Percentiles rank a stretch among this genome's conserved stretches.
These are phyloP conservation scores for Abortiporus biennis DNA, from an alignment of 1,284 basidiomycete genomes.

Conservation along the genomic window DNA sequence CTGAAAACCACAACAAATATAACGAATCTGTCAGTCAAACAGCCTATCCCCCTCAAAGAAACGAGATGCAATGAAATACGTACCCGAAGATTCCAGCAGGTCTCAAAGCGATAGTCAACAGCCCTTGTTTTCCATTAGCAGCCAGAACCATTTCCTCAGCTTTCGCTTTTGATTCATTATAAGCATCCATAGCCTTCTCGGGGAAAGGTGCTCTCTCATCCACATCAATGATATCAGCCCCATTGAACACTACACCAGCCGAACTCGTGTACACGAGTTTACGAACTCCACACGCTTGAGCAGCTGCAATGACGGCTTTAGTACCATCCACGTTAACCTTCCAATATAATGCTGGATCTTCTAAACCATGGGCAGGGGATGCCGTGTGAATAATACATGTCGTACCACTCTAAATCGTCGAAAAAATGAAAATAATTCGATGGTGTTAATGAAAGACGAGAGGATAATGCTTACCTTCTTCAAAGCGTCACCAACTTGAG, in stretches of 20 bases:
- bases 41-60: background rate
- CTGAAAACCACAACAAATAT: too few species aligned
- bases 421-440: slow-evolving; percentile 7
- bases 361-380: slow-evolving; percentile 78
- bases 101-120: slow-evolving; percentile 86
- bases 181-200: slow-evolving; percentile 78
- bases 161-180: slow-evolving; percentile 95
- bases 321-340: slow-evolving; percentile 96
- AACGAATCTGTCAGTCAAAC: slow-evolving; percentile 5
- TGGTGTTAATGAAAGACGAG: slow-evolving; percentile 5
- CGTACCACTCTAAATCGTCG: slow-evolving; percentile 53
- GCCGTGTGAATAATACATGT: slow-evolving; percentile 95
- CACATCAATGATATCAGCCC: slow-evolving; percentile 74
- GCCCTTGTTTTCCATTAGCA: slow-evolving; percentile 79
- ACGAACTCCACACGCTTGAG: slow-evolving; percentile 62
- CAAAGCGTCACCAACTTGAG: slow-evolving; percentile 66
- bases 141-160: slow-evolving; percentile 83
- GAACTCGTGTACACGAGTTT: slow-evolving; percentile 96
- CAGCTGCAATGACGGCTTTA: slow-evolving; percentile 78
- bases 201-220: slow-evolving; percentile 88
- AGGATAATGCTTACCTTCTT: slow-evolving; percentile 49
- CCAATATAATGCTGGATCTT: slow-evolving; percentile 72
- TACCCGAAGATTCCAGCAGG: slow-evolving; percentile 98
- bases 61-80: background rate
- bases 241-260: slow-evolving; percentile 90